Evolutionary conservation across 2,329 filamentous ascomycete genomes (phyloP).

Genomic region (Verticillium zaregamsianum): DNA sequence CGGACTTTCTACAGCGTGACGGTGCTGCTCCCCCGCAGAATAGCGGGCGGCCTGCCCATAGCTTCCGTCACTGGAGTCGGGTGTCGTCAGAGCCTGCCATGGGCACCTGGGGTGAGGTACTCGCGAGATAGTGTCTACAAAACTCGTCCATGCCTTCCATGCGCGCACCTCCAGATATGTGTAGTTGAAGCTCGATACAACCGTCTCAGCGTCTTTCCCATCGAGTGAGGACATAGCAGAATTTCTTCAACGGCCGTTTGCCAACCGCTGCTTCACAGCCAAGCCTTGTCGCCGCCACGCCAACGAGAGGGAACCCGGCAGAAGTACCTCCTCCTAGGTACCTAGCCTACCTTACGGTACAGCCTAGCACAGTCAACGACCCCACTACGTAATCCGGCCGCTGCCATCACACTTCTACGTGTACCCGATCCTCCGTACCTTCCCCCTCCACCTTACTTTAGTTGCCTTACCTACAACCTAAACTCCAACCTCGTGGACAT

Average conservation of each 20-base stretch:
- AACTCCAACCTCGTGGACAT: neutral
- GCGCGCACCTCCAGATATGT: too few species aligned
- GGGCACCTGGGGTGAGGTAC: neutral
- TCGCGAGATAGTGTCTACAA: too few species aligned
- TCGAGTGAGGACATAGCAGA: neutral
- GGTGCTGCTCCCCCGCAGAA: neutral
- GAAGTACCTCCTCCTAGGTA: neutral
- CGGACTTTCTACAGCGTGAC: neutral
- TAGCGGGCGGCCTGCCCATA: neutral
- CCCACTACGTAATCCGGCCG: neutral
- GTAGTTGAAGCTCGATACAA: too few species aligned
- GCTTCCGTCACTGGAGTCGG: neutral
- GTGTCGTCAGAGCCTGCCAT: neutral
- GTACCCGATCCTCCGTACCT: neutral
- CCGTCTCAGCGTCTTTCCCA: too few species aligned
- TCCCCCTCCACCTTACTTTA: neutral
- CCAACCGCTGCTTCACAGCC: neutral
- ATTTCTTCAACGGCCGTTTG: neutral
- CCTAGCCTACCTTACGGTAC: too few species aligned
- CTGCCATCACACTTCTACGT: neutral
- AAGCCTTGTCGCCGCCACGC: neutral
- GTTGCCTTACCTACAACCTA: neutral
- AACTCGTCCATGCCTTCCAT: too few species aligned
- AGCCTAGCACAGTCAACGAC: neutral
- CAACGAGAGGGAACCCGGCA: neutral